phyloP scores from a whole-genome alignment of 2,329 filamentous ascomycete species.

The Diaporthe citriasiana region DNA sequence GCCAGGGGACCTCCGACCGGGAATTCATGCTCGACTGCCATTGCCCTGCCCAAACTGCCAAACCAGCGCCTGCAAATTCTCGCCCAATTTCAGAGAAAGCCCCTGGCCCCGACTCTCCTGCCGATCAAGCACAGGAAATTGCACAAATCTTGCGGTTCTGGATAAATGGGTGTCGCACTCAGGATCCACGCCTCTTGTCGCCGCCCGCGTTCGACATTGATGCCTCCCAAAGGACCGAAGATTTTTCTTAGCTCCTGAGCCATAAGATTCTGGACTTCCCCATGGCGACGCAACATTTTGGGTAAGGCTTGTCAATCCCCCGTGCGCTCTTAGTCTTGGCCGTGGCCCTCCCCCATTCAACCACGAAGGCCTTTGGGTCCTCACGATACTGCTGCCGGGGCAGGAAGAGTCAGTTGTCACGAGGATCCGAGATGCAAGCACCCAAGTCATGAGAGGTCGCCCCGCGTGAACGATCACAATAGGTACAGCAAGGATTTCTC shows the following conservation, averaged over 20 bases:
- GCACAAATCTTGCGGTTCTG: constrained; percentile 30
- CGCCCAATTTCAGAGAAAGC: constrained; percentile 3
- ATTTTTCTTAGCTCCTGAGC: constrained; percentile 5
- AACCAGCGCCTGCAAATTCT: constrained; percentile 10
- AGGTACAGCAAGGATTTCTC: neutral
- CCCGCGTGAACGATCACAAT: neutral
- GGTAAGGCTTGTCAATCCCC: constrained; percentile 25
- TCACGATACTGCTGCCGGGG: neutral
- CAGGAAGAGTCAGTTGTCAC: neutral
- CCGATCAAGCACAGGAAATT: constrained; percentile 36
- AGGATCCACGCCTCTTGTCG: constrained; percentile 12
- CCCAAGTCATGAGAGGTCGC: neutral
- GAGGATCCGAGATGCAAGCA: neutral
- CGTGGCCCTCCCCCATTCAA: neutral
- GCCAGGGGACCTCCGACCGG: constrained; percentile 16
- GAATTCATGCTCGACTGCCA: constrained; percentile 33
- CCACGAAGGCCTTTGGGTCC: neutral
- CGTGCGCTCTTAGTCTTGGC: constrained; percentile 19
- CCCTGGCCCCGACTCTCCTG: constrained; percentile 14
- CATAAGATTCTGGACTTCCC: constrained; percentile 5
- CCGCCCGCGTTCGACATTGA: constrained; percentile 5
- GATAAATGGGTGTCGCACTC: constrained; percentile 19
- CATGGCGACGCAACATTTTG: constrained; percentile 22
- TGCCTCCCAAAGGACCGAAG: constrained; percentile 13
- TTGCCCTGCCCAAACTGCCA: constrained; percentile 4